Evolutionary conservation across 805 yeast genomes (phyloP).

Genomic region (Candida anglica): DNA sequence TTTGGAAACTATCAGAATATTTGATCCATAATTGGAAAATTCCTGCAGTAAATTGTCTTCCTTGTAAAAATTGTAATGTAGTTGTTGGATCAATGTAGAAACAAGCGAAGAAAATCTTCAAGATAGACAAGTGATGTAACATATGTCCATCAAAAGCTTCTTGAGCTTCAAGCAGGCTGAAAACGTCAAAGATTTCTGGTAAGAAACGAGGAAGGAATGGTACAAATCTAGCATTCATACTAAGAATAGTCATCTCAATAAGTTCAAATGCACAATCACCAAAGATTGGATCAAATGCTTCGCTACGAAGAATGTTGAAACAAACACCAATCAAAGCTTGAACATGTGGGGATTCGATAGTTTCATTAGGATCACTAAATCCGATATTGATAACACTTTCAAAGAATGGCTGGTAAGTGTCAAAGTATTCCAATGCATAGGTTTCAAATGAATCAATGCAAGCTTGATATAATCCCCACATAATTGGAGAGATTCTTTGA

Average conservation of each 20-base stretch:
- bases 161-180: constrained; percentile 27
- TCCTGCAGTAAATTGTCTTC: constrained; percentile 30
- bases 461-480: constrained; percentile 51
- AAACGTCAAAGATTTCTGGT: constrained; percentile 34
- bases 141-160: constrained; percentile 42
- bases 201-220: constrained; percentile 28
- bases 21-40: constrained; percentile 48
- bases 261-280: constrained; percentile 37
- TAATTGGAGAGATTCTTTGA: constrained; percentile 42
- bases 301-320: constrained; percentile 29
- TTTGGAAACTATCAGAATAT: constrained; percentile 42
- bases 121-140: constrained; percentile 39
- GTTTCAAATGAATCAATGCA: constrained; percentile 53
- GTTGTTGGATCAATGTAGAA: constrained; percentile 35
- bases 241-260: constrained; percentile 30
- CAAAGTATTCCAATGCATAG: constrained; percentile 57
- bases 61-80: constrained; percentile 33
- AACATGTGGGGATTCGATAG: constrained; percentile 36
- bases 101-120: constrained; percentile 40
- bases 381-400: constrained; percentile 52
- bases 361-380: constrained; percentile 31
- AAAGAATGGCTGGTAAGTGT: constrained; percentile 52
- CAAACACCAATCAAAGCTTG: constrained; percentile 34
- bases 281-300: constrained; percentile 35
- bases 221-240: constrained; percentile 25